phyloP scores from a whole-genome alignment of 192 early-diverging fungal species.

The Coemansia sp. region DNA sequence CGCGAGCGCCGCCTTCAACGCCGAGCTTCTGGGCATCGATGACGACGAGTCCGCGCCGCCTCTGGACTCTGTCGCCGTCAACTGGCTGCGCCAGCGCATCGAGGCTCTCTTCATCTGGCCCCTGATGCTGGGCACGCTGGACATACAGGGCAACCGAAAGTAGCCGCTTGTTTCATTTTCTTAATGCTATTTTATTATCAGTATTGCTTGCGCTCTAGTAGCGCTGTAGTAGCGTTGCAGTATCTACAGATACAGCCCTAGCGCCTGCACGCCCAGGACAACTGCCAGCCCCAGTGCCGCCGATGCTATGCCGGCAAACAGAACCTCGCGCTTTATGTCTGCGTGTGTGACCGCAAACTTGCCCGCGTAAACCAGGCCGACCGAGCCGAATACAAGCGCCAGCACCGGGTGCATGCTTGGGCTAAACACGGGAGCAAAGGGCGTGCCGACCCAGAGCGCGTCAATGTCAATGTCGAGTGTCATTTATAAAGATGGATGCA shows the following conservation, averaged over 20 bases:
- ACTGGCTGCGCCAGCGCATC: constrained; percentile 48
- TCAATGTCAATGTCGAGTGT: constrained; percentile 14
- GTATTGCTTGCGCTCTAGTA: too few species aligned
- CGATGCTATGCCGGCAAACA: constrained; percentile 39
- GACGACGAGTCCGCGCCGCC: constrained; percentile 29
- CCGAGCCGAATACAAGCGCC: constrained; percentile 21
- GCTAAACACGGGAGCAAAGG: constrained; percentile 34
- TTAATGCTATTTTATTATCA: too few species aligned
- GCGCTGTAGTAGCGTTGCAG: too few species aligned
- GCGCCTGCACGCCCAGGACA: constrained; percentile 33
- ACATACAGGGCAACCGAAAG: constrained; percentile 20
- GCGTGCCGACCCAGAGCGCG: constrained; percentile 33
- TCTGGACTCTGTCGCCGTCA: constrained; percentile 32
- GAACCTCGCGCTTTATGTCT: constrained; percentile 20
- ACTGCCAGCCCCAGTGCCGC: constrained; percentile 41
- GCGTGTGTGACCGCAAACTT: constrained; percentile 35
- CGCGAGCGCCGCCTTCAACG: constrained; percentile 47
- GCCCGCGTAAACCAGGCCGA: constrained; percentile 42
- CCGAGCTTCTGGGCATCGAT: constrained; percentile 41
- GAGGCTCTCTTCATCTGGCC: constrained; percentile 55
- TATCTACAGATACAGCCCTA: constrained; percentile 47
- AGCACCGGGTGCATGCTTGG: constrained; percentile 33
- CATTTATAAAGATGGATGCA: constrained; percentile 3
- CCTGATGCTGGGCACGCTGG: constrained; percentile 49
- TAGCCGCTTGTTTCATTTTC: neutral